Base-by-base conservation (phyloP, 2,329 filamentous ascomycete species). In the Ascochyta viciae-villosae region DNA sequence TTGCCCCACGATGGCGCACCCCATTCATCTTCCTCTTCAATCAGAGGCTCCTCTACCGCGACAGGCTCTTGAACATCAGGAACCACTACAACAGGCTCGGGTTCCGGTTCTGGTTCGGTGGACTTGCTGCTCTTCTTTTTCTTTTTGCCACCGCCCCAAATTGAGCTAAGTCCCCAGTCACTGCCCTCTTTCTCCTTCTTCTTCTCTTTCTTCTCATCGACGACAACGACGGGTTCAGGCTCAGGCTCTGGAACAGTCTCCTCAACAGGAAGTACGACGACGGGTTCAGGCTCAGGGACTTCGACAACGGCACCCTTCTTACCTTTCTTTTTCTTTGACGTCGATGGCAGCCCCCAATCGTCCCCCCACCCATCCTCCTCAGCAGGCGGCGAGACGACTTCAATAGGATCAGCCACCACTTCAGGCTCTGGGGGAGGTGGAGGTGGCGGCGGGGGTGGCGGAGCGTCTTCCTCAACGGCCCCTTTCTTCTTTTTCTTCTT, bases 1-100 rank as follows among this genome's bases (percentile, higher is more conserved):
- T 82, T 85, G 6, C 81, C 79, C 47, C 81, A 84, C 29, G 81
- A 82, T 79, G 85, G 87, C 43, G 82, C 81, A 56, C 77, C 81
- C 70, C 85, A 85, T 62, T 85, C 84, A 54, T 83, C 83, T 50
- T 84, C 82, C 13, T 78, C 76, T 26, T 81, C 79, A 15, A 72
- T 73, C 54, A 79, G 79, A 2, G 81, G 78, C 63, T 84, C 82
- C 54, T 83, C 80, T 7, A 83, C 74, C 23, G 71, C 76, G 58
- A 80, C 80, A n/a, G 81, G 79, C 52, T 75, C 73, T 62, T 79
- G 77, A 7, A 77, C 42, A n/a, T 58, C 62, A 33, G 63, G 58
- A 13, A 67, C 60, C 46, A 73, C 73, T 15, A 70, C 59, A 9
- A 70, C 44, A 16, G 65, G 60, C 39, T 73, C 67, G 5, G 67